Conservation (phyloP, 2,329 filamentous ascomycete species). For the Fusarium luffae region DNA sequence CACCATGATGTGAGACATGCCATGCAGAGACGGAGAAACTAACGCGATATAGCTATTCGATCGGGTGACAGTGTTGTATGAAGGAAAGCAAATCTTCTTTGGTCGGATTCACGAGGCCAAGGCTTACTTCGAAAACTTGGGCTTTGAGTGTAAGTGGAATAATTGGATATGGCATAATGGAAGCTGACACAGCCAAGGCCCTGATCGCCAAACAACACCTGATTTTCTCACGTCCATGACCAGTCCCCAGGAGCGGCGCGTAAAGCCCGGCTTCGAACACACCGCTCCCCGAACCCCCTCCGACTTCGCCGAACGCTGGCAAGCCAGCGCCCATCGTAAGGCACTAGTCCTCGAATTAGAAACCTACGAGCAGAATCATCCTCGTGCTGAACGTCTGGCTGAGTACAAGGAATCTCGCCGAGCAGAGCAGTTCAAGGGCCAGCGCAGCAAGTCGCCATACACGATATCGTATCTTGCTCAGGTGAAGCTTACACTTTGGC, state of each 20-base stretch:
- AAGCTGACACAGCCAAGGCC: constrained; percentile 29
- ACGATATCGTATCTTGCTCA: constrained; percentile 60
- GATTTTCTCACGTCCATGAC: constrained; percentile 57
- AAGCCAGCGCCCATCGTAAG: constrained; percentile 41
- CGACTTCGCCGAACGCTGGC: constrained; percentile 53
- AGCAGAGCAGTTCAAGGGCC: constrained; percentile 47
- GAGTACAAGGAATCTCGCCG: constrained; percentile 40
- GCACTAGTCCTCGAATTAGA: constrained; percentile 46
- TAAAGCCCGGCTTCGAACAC: constrained; percentile 48
- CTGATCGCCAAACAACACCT: constrained; percentile 42
- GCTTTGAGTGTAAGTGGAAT: constrained; percentile 39
- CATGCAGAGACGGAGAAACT: not conserved
- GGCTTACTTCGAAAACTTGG: constrained; percentile 65
- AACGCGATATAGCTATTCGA: constrained; percentile 69
- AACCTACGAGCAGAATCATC: constrained; percentile 44
- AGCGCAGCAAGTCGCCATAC: constrained; percentile 59
- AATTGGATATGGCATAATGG: accelerated
- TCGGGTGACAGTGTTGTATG: constrained; percentile 74
- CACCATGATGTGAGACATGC: not conserved
- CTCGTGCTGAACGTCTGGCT: constrained; percentile 22
- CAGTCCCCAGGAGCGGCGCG: constrained; percentile 50
- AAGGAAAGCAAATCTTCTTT: constrained; percentile 75
- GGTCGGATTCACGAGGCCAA: constrained; percentile 67
- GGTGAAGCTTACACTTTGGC: constrained; percentile 56
- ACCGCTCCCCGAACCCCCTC: constrained; percentile 51